Evolutionary conservation across 2,329 filamentous ascomycete genomes (phyloP).

Genomic region (Arthrobotrys entomopaga): DNA sequence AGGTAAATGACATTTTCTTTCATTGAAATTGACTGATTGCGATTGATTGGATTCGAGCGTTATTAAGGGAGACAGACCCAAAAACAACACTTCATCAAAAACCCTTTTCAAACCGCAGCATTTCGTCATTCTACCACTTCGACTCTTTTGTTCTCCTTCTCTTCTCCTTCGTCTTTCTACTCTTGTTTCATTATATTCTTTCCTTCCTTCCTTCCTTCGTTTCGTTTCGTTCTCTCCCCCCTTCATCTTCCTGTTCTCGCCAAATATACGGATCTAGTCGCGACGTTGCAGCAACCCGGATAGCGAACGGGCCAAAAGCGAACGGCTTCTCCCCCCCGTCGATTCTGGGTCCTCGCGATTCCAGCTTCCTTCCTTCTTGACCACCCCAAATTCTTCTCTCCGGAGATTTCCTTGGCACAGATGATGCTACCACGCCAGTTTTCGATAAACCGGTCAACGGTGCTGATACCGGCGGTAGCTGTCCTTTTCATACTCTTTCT

Average conservation of each 20-base stretch:
- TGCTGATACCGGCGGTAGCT: constrained; percentile 38
- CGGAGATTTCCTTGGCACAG: constrained; percentile 22
- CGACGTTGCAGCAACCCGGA: constrained; percentile 7
- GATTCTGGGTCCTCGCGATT: constrained; percentile 45
- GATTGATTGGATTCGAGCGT: not conserved
- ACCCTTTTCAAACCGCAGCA: not conserved
- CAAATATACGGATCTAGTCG: not conserved
- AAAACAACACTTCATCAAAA: constrained; percentile 22
- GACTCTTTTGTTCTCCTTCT: not conserved
- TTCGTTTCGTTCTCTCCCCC: not conserved
- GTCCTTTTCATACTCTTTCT: constrained; percentile 45
- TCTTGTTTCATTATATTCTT: no score
- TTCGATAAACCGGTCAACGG: constrained; percentile 46
- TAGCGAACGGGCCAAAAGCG: constrained; percentile 2
- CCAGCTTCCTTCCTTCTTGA: constrained; percentile 16
- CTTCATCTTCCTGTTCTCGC: constrained; percentile 1
- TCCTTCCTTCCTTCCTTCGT: no score
- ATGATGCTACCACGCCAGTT: constrained; percentile 52
- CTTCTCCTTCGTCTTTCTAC: not conserved
- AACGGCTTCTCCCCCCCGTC: constrained; percentile 11
- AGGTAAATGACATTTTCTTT: constrained; percentile 1
- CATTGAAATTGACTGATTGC: constrained; percentile 7
- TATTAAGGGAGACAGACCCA: constrained; percentile 6
- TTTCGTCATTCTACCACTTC: constrained; percentile 5
- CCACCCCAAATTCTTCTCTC: constrained; percentile 21